Evolutionary conservation across 345 rosid species (phyloP).

Genomic region (Conringia planisiliqua): DNA sequence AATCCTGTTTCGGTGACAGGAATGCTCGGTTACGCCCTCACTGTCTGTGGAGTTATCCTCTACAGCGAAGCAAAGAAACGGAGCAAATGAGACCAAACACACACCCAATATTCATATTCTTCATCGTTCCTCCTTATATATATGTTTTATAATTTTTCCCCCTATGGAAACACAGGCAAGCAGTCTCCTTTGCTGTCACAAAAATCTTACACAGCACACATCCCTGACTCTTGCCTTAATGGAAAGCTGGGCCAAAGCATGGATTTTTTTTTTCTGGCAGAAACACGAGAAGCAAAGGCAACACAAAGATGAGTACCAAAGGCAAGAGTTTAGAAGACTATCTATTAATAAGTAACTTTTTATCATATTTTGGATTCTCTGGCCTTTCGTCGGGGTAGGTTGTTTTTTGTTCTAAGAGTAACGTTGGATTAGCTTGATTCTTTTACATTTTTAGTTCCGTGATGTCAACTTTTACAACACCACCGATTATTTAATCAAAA

Average conservation of each 20-base stretch:
- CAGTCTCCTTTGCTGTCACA: constrained; percentile 28
- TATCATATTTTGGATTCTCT: not conserved
- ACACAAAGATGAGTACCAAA: constrained; percentile 23
- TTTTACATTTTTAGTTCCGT: constrained; percentile 13
- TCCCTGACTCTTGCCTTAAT: constrained; percentile 14
- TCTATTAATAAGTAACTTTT: constrained; percentile 9
- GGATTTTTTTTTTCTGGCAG: not conserved
- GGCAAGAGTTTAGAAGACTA: constrained; percentile 16
- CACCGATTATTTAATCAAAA: constrained; percentile 17
- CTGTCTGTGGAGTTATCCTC: constrained; percentile 86
- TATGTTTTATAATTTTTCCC: constrained; percentile 30
- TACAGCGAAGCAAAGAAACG: constrained; percentile 98
- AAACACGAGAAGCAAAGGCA: constrained; percentile 20
- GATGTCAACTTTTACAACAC: constrained; percentile 26
- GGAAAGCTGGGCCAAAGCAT: constrained; percentile 7
- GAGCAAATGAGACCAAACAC: constrained; percentile 52
- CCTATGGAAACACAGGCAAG: constrained; percentile 21
- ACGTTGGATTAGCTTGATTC: constrained; percentile 19
- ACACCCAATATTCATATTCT: constrained; percentile 6
- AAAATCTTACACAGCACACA: constrained; percentile 21
- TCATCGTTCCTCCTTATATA: constrained; percentile 25
- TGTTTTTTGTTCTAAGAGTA: constrained; percentile 6
- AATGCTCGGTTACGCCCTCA: constrained; percentile 92
- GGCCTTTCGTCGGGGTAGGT: not conserved
- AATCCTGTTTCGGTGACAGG: constrained; percentile 98